Conservation (phyloP, 2,329 filamentous ascomycete species). For the Pseudocercospora pini-densiflorae region DNA sequence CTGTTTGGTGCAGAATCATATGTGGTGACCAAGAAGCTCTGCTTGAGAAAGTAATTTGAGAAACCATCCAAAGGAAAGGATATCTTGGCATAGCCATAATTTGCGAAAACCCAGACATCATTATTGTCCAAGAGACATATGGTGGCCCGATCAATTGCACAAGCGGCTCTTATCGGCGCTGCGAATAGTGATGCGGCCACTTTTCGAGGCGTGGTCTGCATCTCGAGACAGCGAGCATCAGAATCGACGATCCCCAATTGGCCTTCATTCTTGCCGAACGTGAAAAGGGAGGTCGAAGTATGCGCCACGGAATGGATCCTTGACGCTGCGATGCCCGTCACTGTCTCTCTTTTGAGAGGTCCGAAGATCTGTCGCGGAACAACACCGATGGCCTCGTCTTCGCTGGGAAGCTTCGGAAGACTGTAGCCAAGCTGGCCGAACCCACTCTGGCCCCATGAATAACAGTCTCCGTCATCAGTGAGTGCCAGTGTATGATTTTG, state of each 20-base stretch:
- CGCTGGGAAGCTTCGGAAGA: constrained; percentile 70
- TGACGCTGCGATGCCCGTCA: constrained; percentile 85
- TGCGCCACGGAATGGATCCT: constrained; percentile 89
- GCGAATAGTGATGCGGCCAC: constrained; percentile 84
- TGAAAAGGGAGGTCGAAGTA: constrained; percentile 80
- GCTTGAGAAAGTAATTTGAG: constrained; percentile 69
- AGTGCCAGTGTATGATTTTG: constrained; percentile 90
- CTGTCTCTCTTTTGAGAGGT: constrained; percentile 80
- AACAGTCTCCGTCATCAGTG: constrained; percentile 84
- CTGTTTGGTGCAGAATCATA: constrained; percentile 68
- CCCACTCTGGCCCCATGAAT: constrained; percentile 91
- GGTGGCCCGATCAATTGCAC: constrained; percentile 89
- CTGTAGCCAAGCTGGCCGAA: constrained; percentile 85
- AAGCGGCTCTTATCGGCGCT: constrained; percentile 74
- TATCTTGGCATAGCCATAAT: constrained; percentile 92
- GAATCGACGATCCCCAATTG: constrained; percentile 94
- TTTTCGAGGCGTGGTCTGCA: constrained; percentile 80
- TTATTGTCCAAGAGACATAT: constrained; percentile 82
- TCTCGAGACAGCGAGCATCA: constrained; percentile 85
- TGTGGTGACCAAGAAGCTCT: constrained; percentile 67
- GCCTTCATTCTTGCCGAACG: constrained; percentile 93
- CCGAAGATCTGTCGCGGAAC: constrained; percentile 90
- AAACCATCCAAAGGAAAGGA: constrained; percentile 79
- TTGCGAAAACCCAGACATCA: constrained; percentile 91
- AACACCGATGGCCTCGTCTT: constrained; percentile 82